phyloP scores from a whole-genome alignment of 495 filamentous ascomycete genomes.

The Penicillium fimorum region DNA sequence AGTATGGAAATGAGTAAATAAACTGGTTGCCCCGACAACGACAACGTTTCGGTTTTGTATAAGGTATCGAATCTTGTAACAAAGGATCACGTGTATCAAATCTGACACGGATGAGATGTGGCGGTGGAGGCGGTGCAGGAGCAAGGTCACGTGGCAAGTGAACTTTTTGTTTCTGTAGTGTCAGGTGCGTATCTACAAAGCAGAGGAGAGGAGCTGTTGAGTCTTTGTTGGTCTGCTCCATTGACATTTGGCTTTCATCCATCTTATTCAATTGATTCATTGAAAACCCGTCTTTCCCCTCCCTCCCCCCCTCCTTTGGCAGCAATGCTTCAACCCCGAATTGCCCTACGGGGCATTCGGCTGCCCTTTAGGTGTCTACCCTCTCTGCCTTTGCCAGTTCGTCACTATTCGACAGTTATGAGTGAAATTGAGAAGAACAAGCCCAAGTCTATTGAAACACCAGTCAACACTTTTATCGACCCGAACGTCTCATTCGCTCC shows the following conservation, averaged over 20 bases:
- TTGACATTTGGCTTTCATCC: neutral
- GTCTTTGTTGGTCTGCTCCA: constrained; percentile 7
- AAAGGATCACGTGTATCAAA: neutral
- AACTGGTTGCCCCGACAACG: constrained; percentile 21
- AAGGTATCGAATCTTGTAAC: neutral
- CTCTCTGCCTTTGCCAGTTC: constrained; percentile 32
- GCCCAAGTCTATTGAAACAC: constrained; percentile 16
- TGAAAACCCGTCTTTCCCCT: neutral
- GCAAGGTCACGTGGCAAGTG: constrained; percentile 17
- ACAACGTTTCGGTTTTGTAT: neutral
- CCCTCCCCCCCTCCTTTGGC: constrained; percentile 1
- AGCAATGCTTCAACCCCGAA: constrained; percentile 65
- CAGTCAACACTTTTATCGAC: constrained; percentile 29
- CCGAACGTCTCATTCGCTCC: constrained; percentile 44
- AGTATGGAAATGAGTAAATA: constrained; percentile 23
- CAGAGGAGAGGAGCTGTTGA: constrained; percentile 14
- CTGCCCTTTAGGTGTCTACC: constrained; percentile 48
- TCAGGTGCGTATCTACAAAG: constrained; percentile 5
- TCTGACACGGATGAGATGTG: neutral
- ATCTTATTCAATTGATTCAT: constrained; percentile 3
- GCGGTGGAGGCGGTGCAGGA: constrained; percentile 2
- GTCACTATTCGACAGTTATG: constrained; percentile 56
- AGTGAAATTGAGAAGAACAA: constrained; percentile 39
- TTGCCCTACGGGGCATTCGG: constrained; percentile 51
- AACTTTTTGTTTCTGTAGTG: constrained; percentile 24